Evolutionary conservation across 164 flowering plant species (phyloP), one percentile per base, ranked within the genome.

Genomic region (Chloranthus sessilifolius): DNA sequence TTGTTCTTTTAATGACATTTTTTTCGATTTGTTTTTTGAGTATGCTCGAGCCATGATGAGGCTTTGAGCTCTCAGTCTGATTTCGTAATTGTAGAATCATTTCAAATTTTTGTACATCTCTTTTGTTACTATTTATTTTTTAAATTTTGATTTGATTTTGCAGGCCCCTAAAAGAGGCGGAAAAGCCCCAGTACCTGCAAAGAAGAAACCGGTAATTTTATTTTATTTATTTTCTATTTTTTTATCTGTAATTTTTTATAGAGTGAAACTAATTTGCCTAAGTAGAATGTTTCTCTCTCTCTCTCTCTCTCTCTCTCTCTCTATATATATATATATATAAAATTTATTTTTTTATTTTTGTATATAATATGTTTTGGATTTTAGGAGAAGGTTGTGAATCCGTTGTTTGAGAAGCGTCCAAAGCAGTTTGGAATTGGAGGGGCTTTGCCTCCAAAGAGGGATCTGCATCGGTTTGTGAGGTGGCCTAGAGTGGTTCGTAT

Each of bases 401-500:
- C 82, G 0, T 45, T 74, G 48, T 74, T 66, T 41, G 79, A 77
- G 68, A 77, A 77, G 70, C 61, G 77, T 14, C 59, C 79, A 12
- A 74, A 77, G 73, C 82, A 77, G 60, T 77, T 77, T 48, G 81
- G 81, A 2, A 74, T 76, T 25, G 81, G 81, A 4, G 81, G 81
- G 4, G 76, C 76, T 0, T 39, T 77, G 24, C 79, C 82, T 3
- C 82, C 76, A 24, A 74, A 77, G 64, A 74, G 60, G 65, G 79
- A 69, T 53, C 39, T 73, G 43, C 60, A 60, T 46, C 27, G 77
- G 15, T 69, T 60, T 20, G 69, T 73, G 2, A 73, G 60, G 48
- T 73, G 70, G 67, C 77, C 77, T 0, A 54, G 56, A 23, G 58
- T 55, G 35, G 76, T 59, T 21, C 52, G 49, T 14, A 59, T 59